phyloP scores from a whole-genome alignment of 306 rosid genomes.

The Oemleria cerasiformis region DNA sequence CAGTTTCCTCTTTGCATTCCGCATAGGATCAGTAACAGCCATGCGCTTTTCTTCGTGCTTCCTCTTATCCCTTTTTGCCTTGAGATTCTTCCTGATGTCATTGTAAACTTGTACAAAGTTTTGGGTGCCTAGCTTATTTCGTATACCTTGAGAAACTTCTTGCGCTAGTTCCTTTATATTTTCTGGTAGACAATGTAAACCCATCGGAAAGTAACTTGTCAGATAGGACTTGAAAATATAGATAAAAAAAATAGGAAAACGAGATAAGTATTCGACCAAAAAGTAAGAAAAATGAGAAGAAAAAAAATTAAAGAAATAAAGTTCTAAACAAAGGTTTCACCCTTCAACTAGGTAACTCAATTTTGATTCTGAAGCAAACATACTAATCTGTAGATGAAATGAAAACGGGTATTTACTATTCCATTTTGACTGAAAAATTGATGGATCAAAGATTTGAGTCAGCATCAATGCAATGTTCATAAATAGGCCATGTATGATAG shows the following conservation, averaged over 20 bases:
- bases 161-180: slow-evolving; percentile 57
- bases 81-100: slow-evolving; percentile 58
- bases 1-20: slow-evolving; percentile 72
- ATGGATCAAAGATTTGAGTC: background rate
- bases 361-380: background rate
- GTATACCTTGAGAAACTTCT: slow-evolving; percentile 41
- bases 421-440: background rate
- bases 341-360: background rate
- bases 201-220: slow-evolving; percentile 10
- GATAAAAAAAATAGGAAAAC: background rate
- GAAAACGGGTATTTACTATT: background rate
- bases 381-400: background rate
- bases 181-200: slow-evolving; percentile 41
- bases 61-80: slow-evolving; percentile 70
- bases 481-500: background rate
- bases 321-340: background rate
- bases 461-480: background rate
- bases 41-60: slow-evolving; percentile 70
- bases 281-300: too few relatives aligned
- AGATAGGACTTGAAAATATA: background rate
- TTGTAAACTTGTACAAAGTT: slow-evolving; percentile 49
- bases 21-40: slow-evolving; percentile 82
- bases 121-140: slow-evolving; percentile 52
- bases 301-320: background rate
- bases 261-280: background rate